Percentiles rank a stretch among this genome's conserved stretches.
Conservation (phyloP, 139 green algal genomes). For the Raphidocelis subcapitata region DNA sequence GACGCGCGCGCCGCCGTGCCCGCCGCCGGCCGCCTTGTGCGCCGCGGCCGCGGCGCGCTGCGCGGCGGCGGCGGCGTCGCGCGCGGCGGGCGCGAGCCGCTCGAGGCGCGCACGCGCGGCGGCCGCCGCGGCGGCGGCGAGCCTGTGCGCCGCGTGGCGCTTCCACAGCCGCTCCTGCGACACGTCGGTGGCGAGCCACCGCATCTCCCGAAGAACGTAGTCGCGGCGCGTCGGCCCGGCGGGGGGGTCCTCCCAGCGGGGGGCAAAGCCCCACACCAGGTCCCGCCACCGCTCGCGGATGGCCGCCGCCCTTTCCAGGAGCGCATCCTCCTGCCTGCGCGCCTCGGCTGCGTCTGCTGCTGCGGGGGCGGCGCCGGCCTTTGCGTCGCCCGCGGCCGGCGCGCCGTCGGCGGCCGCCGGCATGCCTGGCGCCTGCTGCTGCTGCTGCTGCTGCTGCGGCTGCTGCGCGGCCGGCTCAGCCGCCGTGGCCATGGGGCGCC, state of each 20-base stretch:
- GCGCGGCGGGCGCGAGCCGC: constrained; percentile 1
- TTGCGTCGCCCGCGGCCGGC: neutral
- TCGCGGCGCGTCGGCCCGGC: constrained; percentile 41
- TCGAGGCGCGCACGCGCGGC: constrained; percentile 7
- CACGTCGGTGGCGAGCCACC: constrained; percentile 71
- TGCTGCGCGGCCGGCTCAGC: neutral
- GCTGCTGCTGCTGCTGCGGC: no score
- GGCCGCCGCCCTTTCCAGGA: constrained; percentile 14
- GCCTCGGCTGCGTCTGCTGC: constrained; percentile 1
- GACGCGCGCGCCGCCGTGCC: neutral
- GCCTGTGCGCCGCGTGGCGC: constrained; percentile 30
- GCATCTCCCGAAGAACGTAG: constrained; percentile 60
- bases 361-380: neutral
- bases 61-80: neutral
- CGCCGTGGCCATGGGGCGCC: neutral
- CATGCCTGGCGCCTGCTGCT: no score
- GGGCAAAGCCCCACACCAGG: constrained; percentile 44
- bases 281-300: constrained; percentile 30
- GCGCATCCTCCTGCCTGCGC: constrained; percentile 4
- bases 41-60: neutral
- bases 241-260: constrained; percentile 44
- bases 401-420: no score
- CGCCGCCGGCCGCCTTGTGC: constrained; percentile 1
- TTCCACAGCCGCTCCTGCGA: constrained; percentile 71
- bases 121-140: constrained; percentile 39